Evolutionary conservation across 306 rosid genomes (phyloP), one percentile per base, ranked within the genome.

Genomic region (Castanea mollissima): DNA sequence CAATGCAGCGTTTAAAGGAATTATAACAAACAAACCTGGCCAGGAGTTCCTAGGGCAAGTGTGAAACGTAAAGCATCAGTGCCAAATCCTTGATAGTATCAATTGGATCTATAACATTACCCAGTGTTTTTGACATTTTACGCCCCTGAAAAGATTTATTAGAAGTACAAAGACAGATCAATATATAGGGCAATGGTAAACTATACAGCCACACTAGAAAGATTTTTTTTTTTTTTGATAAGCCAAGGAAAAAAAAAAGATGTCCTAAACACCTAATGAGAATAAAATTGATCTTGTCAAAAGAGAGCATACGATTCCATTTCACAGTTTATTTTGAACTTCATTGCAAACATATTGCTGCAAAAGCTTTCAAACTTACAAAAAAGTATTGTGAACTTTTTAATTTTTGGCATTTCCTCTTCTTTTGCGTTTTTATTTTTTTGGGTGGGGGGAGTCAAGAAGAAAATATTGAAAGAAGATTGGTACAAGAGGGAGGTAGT

Each of bases 21-120:
- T 27, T 55, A 63, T 18, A 62, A 38, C 68, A 69, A 69, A 86
- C 89, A 82, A 77, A 94, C 99, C 97, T 94, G 99, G 78, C 99
- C 99, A 74, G 97, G 97, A 82, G 99, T 94, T 85, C 99, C 99
- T 78, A 94, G 82, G 74, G 99, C 89, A 84, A 94, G 88, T 65
- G 99, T 91, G 83, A 94, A 92, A 70, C 97, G 91, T 79, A 94
- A 89, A 77, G 99, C 99, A 85, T 94, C 99, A 21, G 99, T 92
- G 73, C 99, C 99, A 72, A 83, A 64, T 94, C 99, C 79, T 86
- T 90, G 85, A 94, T 89, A 6, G 95, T 91, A 85, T 94, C 97
- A 57, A 94, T 82, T 59, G 99, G 99, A 75, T 94, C 97, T 49
- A 92, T 84, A 65, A 94, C 99, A 85, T 94, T 94, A 57, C 99